Evolutionary conservation across 2,329 filamentous ascomycete species (phyloP).

Genomic region (Alternaria ethzedia): DNA sequence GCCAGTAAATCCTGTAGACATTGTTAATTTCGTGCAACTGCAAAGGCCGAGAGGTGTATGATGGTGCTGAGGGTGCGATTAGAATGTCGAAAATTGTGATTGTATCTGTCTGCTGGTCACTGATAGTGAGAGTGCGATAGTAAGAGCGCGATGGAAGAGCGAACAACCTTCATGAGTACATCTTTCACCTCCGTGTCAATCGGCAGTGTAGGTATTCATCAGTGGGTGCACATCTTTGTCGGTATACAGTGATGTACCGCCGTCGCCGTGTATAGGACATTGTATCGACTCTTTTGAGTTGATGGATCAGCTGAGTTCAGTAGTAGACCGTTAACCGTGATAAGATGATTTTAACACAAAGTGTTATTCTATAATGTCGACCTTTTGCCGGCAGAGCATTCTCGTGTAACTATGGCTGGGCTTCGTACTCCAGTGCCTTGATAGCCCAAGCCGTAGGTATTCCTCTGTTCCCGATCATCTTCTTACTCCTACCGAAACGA

Average conservation of each 20-base stretch:
- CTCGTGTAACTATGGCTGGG: background rate
- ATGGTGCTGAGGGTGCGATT: background rate
- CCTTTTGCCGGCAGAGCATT: background rate
- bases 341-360: background rate
- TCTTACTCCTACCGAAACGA: slow-evolving; percentile 17
- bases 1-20: background rate
- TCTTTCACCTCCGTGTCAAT: background rate
- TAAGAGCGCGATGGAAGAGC: background rate
- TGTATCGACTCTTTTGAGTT: background rate
- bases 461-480: slow-evolving; percentile 27
- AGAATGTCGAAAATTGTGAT: background rate
- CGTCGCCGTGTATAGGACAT: background rate
- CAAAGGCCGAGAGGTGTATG: background rate
- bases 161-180: background rate
- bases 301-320: background rate
- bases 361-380: too few species aligned
- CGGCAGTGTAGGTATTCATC: background rate
- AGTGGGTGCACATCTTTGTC: background rate
- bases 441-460: slow-evolving; percentile 32
- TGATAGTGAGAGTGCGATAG: background rate
- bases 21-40: background rate
- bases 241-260: background rate
- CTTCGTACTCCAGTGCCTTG: slow-evolving; percentile 22
- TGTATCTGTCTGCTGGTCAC: background rate
- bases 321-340: background rate